Evolutionary conservation across 1,284 basidiomycete genomes (phyloP).

Genomic region (Naganishia sp.): DNA sequence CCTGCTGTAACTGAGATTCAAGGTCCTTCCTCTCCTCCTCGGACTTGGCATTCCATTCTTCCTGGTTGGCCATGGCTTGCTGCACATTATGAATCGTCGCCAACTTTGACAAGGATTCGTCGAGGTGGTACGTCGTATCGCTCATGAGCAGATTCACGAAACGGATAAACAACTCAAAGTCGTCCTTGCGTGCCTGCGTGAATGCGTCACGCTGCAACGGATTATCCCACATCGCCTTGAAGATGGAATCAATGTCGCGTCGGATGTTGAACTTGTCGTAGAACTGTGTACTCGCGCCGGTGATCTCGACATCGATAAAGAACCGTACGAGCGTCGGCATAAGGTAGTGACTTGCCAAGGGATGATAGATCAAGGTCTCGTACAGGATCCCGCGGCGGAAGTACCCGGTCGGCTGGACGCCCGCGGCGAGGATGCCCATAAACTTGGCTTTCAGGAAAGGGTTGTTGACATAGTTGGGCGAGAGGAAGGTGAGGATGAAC

Average conservation of each 20-base stretch:
- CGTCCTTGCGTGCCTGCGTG: constrained; percentile 68
- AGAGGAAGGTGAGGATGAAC: constrained; percentile 88
- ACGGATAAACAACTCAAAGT: constrained; percentile 86
- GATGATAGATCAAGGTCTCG: constrained; percentile 78
- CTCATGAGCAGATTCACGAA: constrained; percentile 99
- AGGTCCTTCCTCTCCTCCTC: constrained; percentile 78
- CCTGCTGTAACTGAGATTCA: constrained; percentile 71
- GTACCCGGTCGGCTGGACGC: constrained; percentile 73
- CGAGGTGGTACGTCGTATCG: constrained; percentile 97
- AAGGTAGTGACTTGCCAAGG: constrained; percentile 79
- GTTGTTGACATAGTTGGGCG: constrained; percentile 97
- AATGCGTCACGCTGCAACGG: constrained; percentile 81
- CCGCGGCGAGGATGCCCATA: constrained; percentile 83
- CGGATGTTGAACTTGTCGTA: constrained; percentile 62
- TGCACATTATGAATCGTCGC: constrained; percentile 85
- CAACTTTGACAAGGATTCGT: constrained; percentile 89
- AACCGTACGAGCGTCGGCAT: constrained; percentile 92
- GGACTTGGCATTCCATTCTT: constrained; percentile 67
- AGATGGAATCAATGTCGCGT: constrained; percentile 78
- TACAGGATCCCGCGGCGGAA: constrained; percentile 78
- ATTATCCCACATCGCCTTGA: constrained; percentile 87
- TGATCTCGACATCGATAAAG: constrained; percentile 97
- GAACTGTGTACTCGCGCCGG: constrained; percentile 96
- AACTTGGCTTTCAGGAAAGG: constrained; percentile 98
- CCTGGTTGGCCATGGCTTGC: constrained; percentile 74